Base-by-base conservation (phyloP, 129 eudicot species). In the Gnaphalium uliginosum region DNA sequence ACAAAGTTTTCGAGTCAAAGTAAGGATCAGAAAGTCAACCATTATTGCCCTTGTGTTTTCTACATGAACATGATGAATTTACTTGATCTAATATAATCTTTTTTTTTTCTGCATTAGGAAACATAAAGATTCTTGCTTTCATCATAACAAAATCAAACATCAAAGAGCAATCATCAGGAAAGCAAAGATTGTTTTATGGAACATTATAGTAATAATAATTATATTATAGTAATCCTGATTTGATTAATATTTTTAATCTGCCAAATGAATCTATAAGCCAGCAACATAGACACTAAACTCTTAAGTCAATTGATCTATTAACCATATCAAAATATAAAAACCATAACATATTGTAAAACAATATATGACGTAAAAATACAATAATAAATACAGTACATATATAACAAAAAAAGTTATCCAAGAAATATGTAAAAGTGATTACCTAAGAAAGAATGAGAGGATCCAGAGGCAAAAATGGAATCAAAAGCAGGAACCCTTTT, bases 371-470 rank as follows among this genome's bases (percentile, higher is more conserved):
- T 29, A 77, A 78, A 69, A 35, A 41, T 19, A 15, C 53, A 73
- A 21, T n/a, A n/a, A n/a, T n/a, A n/a, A n/a, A n/a, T n/a, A 72
- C 21, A 61, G 5, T 37, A 29, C 7, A 21, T 5, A 66, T 63
- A 61, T 74, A 32, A 2, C 29, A 21, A n/a, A 7, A 8, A 25
- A 73, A 37, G 21, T 41, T 18, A n/a, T 26, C 54, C 3, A 78
- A 27, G 53, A 64, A 50, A 17, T 50, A 14, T 50, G 5, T 4
- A 35, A 19, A 71, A 48, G 9, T 17, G n/a, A 19, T 41, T 91
- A 91, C 96, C 96, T 64, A 77, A 54, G 50, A 86, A 82, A 82
- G 90, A 78, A 81, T 85, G 76, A 37, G 92, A 76, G 66, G 93
- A 78, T 64, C 86, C 89, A 74, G 93, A 72, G 51, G 54, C 64